Evolutionary conservation across 495 filamentous ascomycete genomes (phyloP).

Genomic region (Aspergillus carlsbadensis): DNA sequence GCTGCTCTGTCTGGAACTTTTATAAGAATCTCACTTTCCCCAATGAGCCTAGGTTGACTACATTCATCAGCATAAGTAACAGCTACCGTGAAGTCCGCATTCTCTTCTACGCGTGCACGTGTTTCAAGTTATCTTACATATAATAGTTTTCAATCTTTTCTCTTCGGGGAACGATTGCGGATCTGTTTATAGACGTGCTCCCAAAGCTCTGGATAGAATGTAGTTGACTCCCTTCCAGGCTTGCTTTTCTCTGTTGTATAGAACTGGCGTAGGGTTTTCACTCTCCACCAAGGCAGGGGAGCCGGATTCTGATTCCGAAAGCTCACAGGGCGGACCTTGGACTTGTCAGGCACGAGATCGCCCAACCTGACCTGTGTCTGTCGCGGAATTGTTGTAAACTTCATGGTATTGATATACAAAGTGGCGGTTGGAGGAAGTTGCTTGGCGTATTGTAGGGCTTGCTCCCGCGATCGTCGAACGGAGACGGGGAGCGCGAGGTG

Average conservation of each 20-base stretch:
- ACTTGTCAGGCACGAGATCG: conserved; percentile 35
- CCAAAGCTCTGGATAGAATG: conserved; percentile 47
- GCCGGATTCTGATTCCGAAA: conserved; percentile 38
- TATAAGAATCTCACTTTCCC: neutral
- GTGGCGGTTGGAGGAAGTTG: conserved; percentile 60
- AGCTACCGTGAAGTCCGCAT: neutral
- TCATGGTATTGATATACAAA: conserved; percentile 71
- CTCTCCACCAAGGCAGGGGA: conserved; percentile 34
- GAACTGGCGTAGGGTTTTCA: conserved; percentile 32
- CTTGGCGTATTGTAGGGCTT: conserved; percentile 62
- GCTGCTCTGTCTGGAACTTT: neutral
- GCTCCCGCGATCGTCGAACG: conserved; percentile 66
- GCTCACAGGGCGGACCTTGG: conserved; percentile 35
- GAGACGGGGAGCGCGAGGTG: conserved; percentile 67
- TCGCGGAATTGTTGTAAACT: conserved; percentile 48
- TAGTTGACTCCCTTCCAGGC: conserved; percentile 31
- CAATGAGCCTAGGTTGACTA: neutral
- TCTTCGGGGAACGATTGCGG: conserved; percentile 18
- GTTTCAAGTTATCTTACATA: no score
- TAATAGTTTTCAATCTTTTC: conserved; percentile 9
- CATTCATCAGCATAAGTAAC: neutral
- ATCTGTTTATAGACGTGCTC: conserved; percentile 40
- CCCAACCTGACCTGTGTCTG: conserved; percentile 39
- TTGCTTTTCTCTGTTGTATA: conserved; percentile 34
- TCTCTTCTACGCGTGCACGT: no score